Percentiles rank a stretch among this genome's conserved stretches.
Evolutionary conservation across 2,329 filamentous ascomycete genomes (phyloP).

Genomic region (Alternaria solani): DNA sequence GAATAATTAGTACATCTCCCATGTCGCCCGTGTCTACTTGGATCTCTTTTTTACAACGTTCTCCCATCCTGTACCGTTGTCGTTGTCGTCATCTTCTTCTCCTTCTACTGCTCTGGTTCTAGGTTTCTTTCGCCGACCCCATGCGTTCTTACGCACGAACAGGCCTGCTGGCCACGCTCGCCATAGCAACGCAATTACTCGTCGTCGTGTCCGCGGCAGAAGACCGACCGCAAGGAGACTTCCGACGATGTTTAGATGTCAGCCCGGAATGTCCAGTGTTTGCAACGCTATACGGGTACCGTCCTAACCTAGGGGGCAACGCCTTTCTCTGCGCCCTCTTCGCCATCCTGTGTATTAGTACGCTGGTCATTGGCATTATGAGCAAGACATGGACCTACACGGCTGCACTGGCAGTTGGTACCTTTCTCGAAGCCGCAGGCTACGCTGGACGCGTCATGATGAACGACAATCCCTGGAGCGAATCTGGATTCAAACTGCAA

Average conservation of each 20-base stretch:
- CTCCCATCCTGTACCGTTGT: not conserved
- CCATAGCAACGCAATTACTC: constrained; percentile 17
- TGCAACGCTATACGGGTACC: constrained; percentile 53
- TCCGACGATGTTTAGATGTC: constrained; percentile 34
- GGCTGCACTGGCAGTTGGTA: constrained; percentile 51
- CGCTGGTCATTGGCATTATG: constrained; percentile 35
- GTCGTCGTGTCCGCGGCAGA: constrained; percentile 22
- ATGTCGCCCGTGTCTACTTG: not conserved
- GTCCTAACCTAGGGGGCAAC: constrained; percentile 50
- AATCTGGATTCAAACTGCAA: constrained; percentile 54
- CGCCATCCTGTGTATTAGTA: constrained; percentile 26
- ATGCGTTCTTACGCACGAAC: constrained; percentile 19
- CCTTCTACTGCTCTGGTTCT: not conserved
- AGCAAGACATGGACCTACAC: constrained; percentile 54
- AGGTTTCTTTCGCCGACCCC: not conserved
- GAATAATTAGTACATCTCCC: constrained; percentile 8
- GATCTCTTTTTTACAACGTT: not conserved
- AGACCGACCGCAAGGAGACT: constrained; percentile 32
- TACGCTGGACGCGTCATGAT: constrained; percentile 55
- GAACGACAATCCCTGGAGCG: constrained; percentile 53
- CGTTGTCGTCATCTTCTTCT: not conserved
- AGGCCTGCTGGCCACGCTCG: constrained; percentile 17
- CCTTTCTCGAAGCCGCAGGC: constrained; percentile 53
- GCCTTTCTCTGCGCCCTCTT: constrained; percentile 47
- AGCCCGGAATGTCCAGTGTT: constrained; percentile 41